Evolutionary conservation across 208 protist genomes (phyloP).

Genomic region (Leishmania guyanensis): DNA sequence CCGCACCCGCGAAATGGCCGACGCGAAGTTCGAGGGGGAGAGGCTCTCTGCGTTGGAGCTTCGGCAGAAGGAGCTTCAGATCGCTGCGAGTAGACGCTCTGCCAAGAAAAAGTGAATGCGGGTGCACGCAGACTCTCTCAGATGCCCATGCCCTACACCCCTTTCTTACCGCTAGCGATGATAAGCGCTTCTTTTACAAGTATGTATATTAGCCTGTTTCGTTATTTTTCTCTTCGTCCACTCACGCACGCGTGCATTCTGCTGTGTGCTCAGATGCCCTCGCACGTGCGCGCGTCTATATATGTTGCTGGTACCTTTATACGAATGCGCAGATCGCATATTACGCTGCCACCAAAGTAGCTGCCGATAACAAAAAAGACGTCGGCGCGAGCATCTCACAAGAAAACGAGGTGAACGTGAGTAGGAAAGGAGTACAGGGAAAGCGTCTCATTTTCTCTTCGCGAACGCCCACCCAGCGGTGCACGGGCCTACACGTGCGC

Average conservation of each 20-base stretch:
- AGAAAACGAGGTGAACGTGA: background rate
- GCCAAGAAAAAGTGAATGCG: constrained; percentile 15
- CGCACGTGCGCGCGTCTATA: background rate
- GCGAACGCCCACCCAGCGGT: background rate
- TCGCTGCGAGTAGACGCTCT: constrained; percentile 29
- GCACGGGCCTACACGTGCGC: background rate
- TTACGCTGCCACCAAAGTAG: background rate
- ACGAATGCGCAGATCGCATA: background rate
- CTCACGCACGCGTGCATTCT: background rate
- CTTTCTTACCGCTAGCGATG: background rate
- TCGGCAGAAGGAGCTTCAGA: constrained; percentile 74
- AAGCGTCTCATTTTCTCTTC: background rate
- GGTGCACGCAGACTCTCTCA: background rate
- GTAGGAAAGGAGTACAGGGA: background rate
- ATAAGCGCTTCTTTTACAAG: background rate
- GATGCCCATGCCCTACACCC: background rate
- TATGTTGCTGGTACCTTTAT: no score
- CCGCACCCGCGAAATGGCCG: constrained; percentile 59
- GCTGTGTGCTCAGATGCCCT: background rate
- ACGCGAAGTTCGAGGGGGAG: constrained; percentile 78
- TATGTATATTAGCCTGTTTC: constrained; percentile 2
- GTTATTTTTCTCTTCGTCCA: background rate
- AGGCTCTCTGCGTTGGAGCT: constrained; percentile 67
- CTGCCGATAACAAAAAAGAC: background rate
- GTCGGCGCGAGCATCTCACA: background rate